Conservation (phyloP, 345 rosid species). For the Geranium rotundifolium region DNA sequence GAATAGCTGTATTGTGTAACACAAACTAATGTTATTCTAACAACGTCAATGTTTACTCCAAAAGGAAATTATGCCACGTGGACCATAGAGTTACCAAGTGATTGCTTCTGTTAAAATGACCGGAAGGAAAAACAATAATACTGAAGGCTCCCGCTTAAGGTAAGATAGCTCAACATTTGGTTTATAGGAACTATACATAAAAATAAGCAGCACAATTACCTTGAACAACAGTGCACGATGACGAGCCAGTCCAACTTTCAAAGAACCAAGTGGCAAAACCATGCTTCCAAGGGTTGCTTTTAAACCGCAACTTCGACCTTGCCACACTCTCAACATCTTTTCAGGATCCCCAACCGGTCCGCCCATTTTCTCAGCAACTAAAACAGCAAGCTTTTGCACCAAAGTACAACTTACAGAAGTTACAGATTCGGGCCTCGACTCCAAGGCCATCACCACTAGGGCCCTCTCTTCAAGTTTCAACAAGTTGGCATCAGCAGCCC, state of each 20-base stretch:
- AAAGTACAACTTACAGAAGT: constrained; percentile 32
- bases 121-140: no score
- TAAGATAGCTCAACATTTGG: no score
- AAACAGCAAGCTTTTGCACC: constrained; percentile 57
- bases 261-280: constrained; percentile 87
- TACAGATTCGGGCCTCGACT: constrained; percentile 43
- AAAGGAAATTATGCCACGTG: no score
- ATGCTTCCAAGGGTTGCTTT: constrained; percentile 68
- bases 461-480: constrained; percentile 74
- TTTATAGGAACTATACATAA: no score
- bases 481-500: constrained; percentile 60
- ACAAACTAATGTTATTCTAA: no score
- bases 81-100: no score
- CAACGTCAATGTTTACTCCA: no score
- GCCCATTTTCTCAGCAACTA: constrained; percentile 87
- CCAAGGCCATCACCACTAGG: constrained; percentile 36
- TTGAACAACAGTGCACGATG: constrained; percentile 93
- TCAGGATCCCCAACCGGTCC: constrained; percentile 77
- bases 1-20: no score
- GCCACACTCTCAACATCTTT: constrained; percentile 62
- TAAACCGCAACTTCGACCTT: constrained; percentile 60
- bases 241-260: constrained; percentile 88
- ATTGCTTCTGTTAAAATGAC: no score
- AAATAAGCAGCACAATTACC: constrained; percentile 24
- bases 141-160: no score